These are phyloP conservation scores for Barnettozyma populi DNA, from an alignment of 805 yeast species.

Conservation along the genomic window DNA sequence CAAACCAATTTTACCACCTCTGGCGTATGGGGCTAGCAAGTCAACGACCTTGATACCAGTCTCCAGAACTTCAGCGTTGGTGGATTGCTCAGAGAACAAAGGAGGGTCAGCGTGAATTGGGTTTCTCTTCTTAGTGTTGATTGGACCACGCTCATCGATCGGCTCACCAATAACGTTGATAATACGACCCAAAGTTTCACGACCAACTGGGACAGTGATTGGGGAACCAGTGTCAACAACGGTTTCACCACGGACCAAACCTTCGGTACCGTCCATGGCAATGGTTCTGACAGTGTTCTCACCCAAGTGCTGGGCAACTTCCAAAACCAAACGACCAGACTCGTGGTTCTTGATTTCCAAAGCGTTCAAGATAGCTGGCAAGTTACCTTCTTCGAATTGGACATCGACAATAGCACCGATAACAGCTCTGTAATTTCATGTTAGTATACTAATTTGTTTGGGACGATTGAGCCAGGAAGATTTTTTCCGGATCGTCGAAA, in stretches of 20 bases:
- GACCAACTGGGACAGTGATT: conserved; percentile 98
- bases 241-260: conserved; percentile 94
- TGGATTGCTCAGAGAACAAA: conserved; percentile 91
- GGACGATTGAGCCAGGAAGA: neutral
- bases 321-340: conserved; percentile 81
- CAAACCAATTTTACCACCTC: conserved; percentile 99
- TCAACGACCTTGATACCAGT: conserved; percentile 99
- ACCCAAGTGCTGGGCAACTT: conserved; percentile 99
- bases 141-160: conserved; percentile 99
- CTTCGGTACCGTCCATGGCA: conserved; percentile 99
- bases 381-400: conserved; percentile 94
- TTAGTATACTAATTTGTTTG: conserved; percentile 13
- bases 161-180: conserved; percentile 99
- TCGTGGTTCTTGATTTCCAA: conserved; percentile 77
- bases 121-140: conserved; percentile 84
- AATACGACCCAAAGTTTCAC: conserved; percentile 98
- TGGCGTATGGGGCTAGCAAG: conserved; percentile 97
- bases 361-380: conserved; percentile 97
- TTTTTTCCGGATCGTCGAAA: conserved; percentile 2
- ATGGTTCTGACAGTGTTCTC: conserved; percentile 99
- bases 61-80: conserved; percentile 96
- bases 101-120: conserved; percentile 99
- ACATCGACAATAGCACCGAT: conserved; percentile 99
- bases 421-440: conserved; percentile 60
- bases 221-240: conserved; percentile 97